Evolutionary conservation across 352 stramenopile species (phyloP).

Genomic region (Phytopythium kandeliae): DNA sequence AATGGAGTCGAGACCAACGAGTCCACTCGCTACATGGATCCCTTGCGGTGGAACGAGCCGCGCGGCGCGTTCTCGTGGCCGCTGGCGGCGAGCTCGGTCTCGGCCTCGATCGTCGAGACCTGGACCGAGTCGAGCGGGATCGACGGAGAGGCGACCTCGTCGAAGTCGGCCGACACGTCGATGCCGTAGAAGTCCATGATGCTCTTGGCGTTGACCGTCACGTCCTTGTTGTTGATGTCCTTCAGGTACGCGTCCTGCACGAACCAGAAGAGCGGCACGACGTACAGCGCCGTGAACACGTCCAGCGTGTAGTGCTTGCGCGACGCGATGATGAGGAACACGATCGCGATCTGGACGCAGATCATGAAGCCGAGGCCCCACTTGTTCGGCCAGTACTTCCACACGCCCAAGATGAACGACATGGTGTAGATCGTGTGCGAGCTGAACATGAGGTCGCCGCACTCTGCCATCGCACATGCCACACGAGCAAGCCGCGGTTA

Average conservation of each 20-base stretch:
- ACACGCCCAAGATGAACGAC: conserved; percentile 79
- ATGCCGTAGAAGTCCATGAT: conserved; percentile 61
- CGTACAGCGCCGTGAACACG: conserved; percentile 86
- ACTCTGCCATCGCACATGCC: conserved; percentile 16
- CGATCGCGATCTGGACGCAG: conserved; percentile 72
- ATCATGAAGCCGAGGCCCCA: conserved; percentile 68
- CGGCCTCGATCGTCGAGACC: conserved; percentile 7
- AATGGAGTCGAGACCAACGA: too few relatives aligned
- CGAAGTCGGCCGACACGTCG: conserved; percentile 26
- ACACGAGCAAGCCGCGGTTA: not conserved
- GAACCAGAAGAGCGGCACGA: conserved; percentile 85
- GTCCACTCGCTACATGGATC: conserved; percentile 9
- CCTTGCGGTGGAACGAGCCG: conserved; percentile 3
- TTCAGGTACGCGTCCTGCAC: conserved; percentile 71
- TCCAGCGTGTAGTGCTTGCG: conserved; percentile 91
- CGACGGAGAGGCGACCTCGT: conserved; percentile 8
- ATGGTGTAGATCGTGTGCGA: conserved; percentile 91
- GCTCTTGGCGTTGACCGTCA: conserved; percentile 11
- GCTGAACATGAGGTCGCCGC: conserved; percentile 91
- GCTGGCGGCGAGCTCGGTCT: not conserved
- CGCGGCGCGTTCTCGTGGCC: too few relatives aligned
- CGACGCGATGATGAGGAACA: conserved; percentile 84
- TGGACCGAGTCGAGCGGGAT: conserved; percentile 8
- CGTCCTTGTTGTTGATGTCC: conserved; percentile 82
- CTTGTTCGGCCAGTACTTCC: conserved; percentile 87